phyloP scores from a whole-genome alignment of 495 filamentous ascomycete genomes.

The Achaetomiella virescens region DNA sequence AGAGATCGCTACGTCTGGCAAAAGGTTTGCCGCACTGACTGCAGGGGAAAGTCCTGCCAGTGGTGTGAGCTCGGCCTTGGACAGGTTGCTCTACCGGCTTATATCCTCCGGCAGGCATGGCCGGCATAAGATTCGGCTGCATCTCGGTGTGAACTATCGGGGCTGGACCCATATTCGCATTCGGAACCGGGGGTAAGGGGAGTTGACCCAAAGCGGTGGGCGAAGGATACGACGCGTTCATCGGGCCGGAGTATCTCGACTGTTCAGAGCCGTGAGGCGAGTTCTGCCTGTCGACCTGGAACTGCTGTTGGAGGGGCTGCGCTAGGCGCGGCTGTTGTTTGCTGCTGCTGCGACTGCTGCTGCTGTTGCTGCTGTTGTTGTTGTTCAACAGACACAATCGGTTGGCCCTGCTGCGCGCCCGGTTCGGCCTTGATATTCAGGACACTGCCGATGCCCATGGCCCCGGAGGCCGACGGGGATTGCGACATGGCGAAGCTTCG shows the following conservation, averaged over 20 bases:
- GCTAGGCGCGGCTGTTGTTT: slow-evolving; percentile 7
- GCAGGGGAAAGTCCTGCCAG: slow-evolving; percentile 78
- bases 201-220: slow-evolving; percentile 30
- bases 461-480: slow-evolving; percentile 28
- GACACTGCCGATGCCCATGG: slow-evolving; percentile 36
- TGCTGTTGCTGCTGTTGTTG: slow-evolving; percentile 15
- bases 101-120: slow-evolving; percentile 27
- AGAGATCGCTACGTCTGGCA: slow-evolving; percentile 87
- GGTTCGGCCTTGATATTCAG: slow-evolving; percentile 29
- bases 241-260: slow-evolving; percentile 28
- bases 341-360: slow-evolving; percentile 16
- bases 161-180: slow-evolving; percentile 44
- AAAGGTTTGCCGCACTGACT: slow-evolving; percentile 87
- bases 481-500: slow-evolving; percentile 26
- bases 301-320: slow-evolving; percentile 16
- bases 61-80: slow-evolving; percentile 1
- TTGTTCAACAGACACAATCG: slow-evolving; percentile 20
- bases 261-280: slow-evolving; percentile 65
- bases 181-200: slow-evolving; percentile 39
- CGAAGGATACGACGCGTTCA: slow-evolving; percentile 32
- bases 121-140: slow-evolving; percentile 34
- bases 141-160: slow-evolving; percentile 46
- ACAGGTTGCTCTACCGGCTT: slow-evolving; percentile 28
- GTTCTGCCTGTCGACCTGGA: slow-evolving; percentile 57
- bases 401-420: background rate